Evolutionary conservation across 164 flowering plant genomes (phyloP).

Genomic region (Liriodendron chinense): DNA sequence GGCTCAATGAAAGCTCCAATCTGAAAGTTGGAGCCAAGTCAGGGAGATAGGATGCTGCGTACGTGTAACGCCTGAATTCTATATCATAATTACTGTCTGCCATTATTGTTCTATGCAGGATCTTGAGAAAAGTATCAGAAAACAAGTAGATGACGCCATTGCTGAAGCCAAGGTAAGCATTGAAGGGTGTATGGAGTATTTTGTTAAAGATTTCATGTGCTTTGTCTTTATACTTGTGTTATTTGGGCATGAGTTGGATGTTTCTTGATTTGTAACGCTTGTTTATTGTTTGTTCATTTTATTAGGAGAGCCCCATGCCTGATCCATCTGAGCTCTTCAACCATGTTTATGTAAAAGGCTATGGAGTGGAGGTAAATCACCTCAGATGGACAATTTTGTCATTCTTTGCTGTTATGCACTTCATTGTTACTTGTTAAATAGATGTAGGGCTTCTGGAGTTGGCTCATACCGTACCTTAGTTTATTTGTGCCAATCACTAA

Average conservation of each 20-base stretch:
- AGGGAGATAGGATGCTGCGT: not conserved
- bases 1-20: not conserved
- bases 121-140: slow-evolving; percentile 78
- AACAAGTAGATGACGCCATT: slow-evolving; percentile 93
- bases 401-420: not conserved
- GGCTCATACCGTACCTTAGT: no score
- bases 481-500: no score
- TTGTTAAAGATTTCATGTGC: not conserved
- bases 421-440: not conserved
- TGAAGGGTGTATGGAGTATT: not conserved
- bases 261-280: not conserved
- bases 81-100: not conserved
- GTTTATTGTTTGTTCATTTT: slow-evolving; percentile 3
- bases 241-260: not conserved
- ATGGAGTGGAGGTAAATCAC: slow-evolving; percentile 68
- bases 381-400: not conserved
- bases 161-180: slow-evolving; percentile 82
- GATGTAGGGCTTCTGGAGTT: no score
- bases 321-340: slow-evolving; percentile 86
- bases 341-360: slow-evolving; percentile 78
- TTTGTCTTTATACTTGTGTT: not conserved
- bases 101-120: slow-evolving; percentile 42
- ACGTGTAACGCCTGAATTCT: not conserved
- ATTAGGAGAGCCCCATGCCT: slow-evolving; percentile 90
- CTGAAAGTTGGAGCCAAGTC: not conserved